A percentile compares a stretch with the other conserved stretches of the same genome.
Conservation (phyloP, 768 basidiomycete species). For the Mycena olivaceomarginata region DNA sequence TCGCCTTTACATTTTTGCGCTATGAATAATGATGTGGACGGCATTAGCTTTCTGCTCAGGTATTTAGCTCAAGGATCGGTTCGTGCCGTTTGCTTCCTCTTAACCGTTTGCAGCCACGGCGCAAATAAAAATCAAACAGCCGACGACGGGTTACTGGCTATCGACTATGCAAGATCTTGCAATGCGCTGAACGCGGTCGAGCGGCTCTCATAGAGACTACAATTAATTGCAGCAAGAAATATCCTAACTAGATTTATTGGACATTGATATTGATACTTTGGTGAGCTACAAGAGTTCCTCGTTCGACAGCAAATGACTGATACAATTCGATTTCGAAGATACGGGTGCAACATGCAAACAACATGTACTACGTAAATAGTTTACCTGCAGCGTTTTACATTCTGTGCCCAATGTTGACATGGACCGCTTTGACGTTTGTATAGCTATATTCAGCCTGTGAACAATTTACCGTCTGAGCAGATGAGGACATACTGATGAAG, state of each 20-base stretch:
- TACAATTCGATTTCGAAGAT: no score
- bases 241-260: no score
- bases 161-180: conserved; percentile 23
- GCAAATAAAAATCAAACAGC: conserved; percentile 11
- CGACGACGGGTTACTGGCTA: conserved; percentile 9
- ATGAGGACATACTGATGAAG: conserved; percentile 58
- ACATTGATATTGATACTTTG: no score
- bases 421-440: conserved; percentile 71
- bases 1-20: conserved; percentile 36
- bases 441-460: conserved; percentile 48
- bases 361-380: no score
- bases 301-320: no score
- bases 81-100: neutral
- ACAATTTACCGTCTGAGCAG: neutral
- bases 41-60: conserved; percentile 34
- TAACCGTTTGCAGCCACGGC: conserved; percentile 3
- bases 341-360: no score
- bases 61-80: neutral
- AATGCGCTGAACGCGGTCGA: conserved; percentile 7
- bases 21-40: conserved; percentile 22
- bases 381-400: neutral
- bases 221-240: no score
- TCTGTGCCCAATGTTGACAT: conserved; percentile 67
- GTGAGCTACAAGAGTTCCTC: no score
- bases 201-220: conserved; percentile 8